phyloP scores from a whole-genome alignment of 1,284 basidiomycete species.

The Trametes sp. region DNA sequence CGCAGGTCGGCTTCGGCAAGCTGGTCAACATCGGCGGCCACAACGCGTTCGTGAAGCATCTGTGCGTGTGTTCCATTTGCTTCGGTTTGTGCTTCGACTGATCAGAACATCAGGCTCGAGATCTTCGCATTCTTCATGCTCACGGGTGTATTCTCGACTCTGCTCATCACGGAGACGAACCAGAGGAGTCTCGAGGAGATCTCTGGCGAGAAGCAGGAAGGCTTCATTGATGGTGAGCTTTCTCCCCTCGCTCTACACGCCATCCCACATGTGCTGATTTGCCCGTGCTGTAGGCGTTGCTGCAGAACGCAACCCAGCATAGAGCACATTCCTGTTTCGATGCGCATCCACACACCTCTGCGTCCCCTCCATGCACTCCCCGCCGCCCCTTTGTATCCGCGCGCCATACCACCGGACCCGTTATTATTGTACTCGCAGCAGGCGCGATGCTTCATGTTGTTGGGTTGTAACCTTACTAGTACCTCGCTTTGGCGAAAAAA shows the following conservation, averaged over 20 bases:
- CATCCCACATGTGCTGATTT: neutral
- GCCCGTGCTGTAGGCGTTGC: neutral
- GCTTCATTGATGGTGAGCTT: slow-evolving; percentile 48
- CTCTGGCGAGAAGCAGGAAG: slow-evolving; percentile 58
- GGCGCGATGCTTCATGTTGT: slow-evolving; percentile 1
- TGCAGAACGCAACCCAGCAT: neutral
- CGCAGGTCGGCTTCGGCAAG: slow-evolving; percentile 66
- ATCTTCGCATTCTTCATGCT: slow-evolving; percentile 68
- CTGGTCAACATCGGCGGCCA: slow-evolving; percentile 56
- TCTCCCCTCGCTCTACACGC: neutral
- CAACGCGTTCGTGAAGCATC: slow-evolving; percentile 47
- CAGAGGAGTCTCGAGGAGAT: slow-evolving; percentile 62
- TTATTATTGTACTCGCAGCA: neutral
- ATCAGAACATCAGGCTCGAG: slow-evolving; percentile 45
- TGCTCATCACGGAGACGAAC: slow-evolving; percentile 70
- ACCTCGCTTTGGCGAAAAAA: neutral
- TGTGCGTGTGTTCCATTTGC: slow-evolving; percentile 36
- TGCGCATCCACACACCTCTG: neutral
- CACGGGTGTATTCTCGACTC: slow-evolving; percentile 65
- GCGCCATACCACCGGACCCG: slow-evolving; percentile 6
- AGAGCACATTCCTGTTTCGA: neutral
- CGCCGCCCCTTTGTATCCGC: neutral
- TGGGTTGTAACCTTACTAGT: slow-evolving; percentile 1
- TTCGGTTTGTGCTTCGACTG: neutral
- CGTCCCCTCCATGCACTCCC: neutral